Evolutionary conservation across 306 rosid species (phyloP), one percentile per base, ranked within the genome.

Genomic region (Castanopsis chinensis): DNA sequence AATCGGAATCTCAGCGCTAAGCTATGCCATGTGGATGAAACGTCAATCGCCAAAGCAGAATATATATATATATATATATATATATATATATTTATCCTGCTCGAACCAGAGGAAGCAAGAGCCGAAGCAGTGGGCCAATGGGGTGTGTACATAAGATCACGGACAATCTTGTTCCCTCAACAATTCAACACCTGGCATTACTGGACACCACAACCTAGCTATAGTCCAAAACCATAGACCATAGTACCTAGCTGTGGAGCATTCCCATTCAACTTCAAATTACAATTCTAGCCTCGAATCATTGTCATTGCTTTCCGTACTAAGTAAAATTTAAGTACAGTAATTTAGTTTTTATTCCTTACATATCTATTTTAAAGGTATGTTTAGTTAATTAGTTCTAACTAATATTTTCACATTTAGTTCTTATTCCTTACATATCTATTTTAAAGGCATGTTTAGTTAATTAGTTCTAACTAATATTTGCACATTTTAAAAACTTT

Each of bases 111-210:
- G 67, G 21, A 83, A 13, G 64, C 73, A 64, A 73, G 4, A 76
- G 61, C 56, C 75, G 0, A 43, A 61, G 4, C 41, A 4, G 1
- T 20, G 33, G 19, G 53, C 15, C 53, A 49, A 10, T 13, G 53
- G 53, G 17, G 14, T 15, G 18, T 45, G 6, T 23, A 27, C 10
- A 72, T 27, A 33, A 33, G 56, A 79, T 90, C 87, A 83, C 83
- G 81, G 52, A 57, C 71, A 51, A 49, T 77, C 14, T 77, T 78
- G 93, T 33, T 78, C 81, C 86, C 86, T 77, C 53, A 27, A 17
- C 13, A 23, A 68, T 61, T 59, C 74, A 64, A 88, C 93, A 92
- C 92, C 83, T 92, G 94, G 87, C 92, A 74, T 35, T 32, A 13
- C 72, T 35, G 2, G 17, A 30, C 80, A 82, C 93, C 97, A 90